Evolutionary conservation across 495 filamentous ascomycete genomes (phyloP).

Genomic region (Penicillium parvum): DNA sequence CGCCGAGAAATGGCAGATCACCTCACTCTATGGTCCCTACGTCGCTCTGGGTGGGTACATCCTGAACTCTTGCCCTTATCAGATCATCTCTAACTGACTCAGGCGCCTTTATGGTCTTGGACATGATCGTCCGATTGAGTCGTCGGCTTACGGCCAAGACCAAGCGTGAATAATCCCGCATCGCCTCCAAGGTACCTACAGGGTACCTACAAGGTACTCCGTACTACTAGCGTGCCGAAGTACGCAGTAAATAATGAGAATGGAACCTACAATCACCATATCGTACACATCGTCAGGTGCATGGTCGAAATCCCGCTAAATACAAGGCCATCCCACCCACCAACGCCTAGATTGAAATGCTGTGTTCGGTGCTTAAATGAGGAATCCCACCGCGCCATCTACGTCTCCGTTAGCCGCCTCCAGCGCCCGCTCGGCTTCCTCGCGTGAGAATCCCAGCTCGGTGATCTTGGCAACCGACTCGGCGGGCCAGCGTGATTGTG

Average conservation of each 20-base stretch:
- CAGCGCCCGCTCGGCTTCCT: slow-evolving; percentile 74
- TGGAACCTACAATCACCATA: slow-evolving; percentile 14
- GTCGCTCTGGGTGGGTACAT: slow-evolving; percentile 56
- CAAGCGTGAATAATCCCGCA: slow-evolving; percentile 29
- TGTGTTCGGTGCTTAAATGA: slow-evolving; percentile 50
- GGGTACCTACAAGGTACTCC: too few species aligned
- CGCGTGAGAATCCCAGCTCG: slow-evolving; percentile 72
- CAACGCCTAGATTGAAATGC: slow-evolving; percentile 10
- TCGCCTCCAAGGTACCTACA: too few species aligned
- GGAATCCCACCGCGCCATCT: slow-evolving; percentile 76
- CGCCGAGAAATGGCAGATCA: slow-evolving; percentile 52
- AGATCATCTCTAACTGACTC: neutral
- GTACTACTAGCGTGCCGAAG: too few species aligned
- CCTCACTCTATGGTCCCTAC: slow-evolving; percentile 67
- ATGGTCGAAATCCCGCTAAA: slow-evolving; percentile 23
- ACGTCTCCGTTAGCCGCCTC: slow-evolving; percentile 81
- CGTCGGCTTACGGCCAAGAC: slow-evolving; percentile 27
- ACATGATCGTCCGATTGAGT: slow-evolving; percentile 48
- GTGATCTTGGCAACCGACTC: slow-evolving; percentile 59
- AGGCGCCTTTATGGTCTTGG: slow-evolving; percentile 55
- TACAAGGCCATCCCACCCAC: slow-evolving; percentile 10
- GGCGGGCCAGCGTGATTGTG: slow-evolving; percentile 36
- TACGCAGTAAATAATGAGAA: slow-evolving; percentile 2
- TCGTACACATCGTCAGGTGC: slow-evolving; percentile 21
- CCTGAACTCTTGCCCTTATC: slow-evolving; percentile 27